phyloP scores from a whole-genome alignment of 169 alveolate species.

The Plasmodium reichenowi region DNA sequence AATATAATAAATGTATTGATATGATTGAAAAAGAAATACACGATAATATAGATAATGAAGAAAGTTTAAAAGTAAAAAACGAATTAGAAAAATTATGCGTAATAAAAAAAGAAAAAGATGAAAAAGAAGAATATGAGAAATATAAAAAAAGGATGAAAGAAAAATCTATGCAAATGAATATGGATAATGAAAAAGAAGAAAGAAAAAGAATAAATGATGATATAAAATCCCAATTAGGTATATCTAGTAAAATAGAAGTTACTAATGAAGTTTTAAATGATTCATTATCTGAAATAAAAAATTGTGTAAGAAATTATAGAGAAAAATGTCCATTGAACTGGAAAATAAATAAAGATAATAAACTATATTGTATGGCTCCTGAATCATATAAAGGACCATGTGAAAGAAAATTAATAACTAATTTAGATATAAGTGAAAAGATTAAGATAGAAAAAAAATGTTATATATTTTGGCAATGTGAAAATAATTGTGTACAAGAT shows the following conservation, averaged over 20 bases:
- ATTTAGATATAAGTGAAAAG: constrained; percentile 55
- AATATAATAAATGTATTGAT: constrained; percentile 43
- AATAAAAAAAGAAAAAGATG: constrained; percentile 51
- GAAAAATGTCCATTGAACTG: constrained; percentile 68
- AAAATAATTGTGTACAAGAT: constrained; percentile 54
- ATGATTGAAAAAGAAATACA: constrained; percentile 56
- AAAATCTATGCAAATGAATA: background rate
- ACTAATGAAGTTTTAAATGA: constrained; percentile 21
- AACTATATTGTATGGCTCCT: constrained; percentile 76
- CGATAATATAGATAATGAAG: constrained; percentile 20
- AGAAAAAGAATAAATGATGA: constrained; percentile 1
- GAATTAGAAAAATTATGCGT: constrained; percentile 51
- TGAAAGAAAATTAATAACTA: constrained; percentile 40
- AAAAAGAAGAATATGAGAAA: constrained; percentile 13
- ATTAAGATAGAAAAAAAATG: constrained; percentile 53
- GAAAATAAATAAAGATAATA: constrained; percentile 28
- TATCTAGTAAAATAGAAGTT: constrained; percentile 45
- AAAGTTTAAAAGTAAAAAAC: constrained; percentile 17
- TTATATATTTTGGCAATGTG: constrained; percentile 66
- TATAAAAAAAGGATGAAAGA: constrained; percentile 1
- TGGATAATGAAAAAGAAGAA: background rate
- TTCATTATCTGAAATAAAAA: constrained; percentile 64
- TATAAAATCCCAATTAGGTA: constrained; percentile 33
- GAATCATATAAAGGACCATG: constrained; percentile 83
- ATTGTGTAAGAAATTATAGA: constrained; percentile 58